These are phyloP conservation scores for Pseudotulostoma volvatum DNA, from an alignment of 495 filamentous ascomycete genomes.

Conservation along the genomic window DNA sequence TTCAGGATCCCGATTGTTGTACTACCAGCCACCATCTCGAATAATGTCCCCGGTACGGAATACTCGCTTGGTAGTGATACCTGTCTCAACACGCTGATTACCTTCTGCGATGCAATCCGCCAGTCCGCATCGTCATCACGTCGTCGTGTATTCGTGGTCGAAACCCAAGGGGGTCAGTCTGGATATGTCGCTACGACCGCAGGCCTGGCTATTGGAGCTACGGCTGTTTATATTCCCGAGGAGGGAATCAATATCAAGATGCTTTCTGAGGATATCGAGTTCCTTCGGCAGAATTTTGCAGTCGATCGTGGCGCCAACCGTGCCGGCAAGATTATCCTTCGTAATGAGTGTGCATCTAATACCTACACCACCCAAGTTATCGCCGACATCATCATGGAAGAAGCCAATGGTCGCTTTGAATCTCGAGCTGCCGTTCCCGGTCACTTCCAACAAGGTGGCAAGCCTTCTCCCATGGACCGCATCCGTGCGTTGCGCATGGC, in stretches of 20 bases:
- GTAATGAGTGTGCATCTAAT: conserved; percentile 80
- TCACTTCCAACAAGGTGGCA: conserved; percentile 92
- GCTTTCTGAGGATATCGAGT: conserved; percentile 79
- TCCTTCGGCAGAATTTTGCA: conserved; percentile 71
- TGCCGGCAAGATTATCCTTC: conserved; percentile 83
- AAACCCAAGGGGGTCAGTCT: conserved; percentile 88
- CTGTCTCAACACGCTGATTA: conserved; percentile 88
- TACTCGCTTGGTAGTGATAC: conserved; percentile 95
- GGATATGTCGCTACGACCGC: conserved; percentile 89
- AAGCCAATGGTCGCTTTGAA: conserved; percentile 84
- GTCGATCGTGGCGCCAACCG: conserved; percentile 79
- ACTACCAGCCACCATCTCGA: conserved; percentile 91
- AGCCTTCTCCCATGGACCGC: conserved; percentile 88
- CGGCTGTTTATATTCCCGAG: conserved; percentile 96
- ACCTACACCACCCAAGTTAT: conserved; percentile 88
- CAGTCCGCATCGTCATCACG: conserved; percentile 90
- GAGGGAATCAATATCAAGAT: conserved; percentile 89
- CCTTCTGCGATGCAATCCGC: conserved; percentile 93
- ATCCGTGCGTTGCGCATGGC: conserved; percentile 82
- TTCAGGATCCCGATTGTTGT: conserved; percentile 89
- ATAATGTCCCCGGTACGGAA: conserved; percentile 96
- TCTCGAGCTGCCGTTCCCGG: conserved; percentile 86
- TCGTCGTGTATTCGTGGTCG: conserved; percentile 89
- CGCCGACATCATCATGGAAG: conserved; percentile 87
- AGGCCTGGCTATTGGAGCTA: conserved; percentile 74